Evolutionary conservation across 768 basidiomycete genomes (phyloP).

Genomic region (Russula vinacea): DNA sequence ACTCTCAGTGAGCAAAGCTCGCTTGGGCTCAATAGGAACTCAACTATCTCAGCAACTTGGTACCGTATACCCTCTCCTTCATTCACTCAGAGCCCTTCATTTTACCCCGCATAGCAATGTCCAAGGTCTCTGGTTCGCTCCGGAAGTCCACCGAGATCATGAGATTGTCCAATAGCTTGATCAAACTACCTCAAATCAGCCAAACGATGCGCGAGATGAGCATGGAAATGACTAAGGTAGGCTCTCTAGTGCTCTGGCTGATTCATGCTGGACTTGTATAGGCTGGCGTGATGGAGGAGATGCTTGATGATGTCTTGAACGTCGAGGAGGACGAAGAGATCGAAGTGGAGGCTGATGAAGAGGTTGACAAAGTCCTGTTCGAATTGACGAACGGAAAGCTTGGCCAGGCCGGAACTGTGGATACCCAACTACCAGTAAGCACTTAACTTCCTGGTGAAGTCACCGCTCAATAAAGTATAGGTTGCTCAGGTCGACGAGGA

Average conservation of each 20-base stretch:
- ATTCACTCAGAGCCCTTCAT: neutral
- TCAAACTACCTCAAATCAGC: constrained; percentile 90
- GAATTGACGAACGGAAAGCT: constrained; percentile 95
- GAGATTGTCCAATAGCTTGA: constrained; percentile 91
- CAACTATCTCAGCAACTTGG: constrained; percentile 92
- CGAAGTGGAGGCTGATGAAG: constrained; percentile 94
- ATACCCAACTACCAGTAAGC: constrained; percentile 73
- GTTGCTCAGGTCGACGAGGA: constrained; percentile 68
- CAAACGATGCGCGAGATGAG: constrained; percentile 96
- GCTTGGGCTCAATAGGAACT: constrained; percentile 82
- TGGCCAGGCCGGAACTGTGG: constrained; percentile 76
- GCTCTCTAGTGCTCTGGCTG: constrained; percentile 7
- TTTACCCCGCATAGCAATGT: constrained; percentile 60
- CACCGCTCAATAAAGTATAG: constrained; percentile 37
- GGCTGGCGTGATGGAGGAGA: constrained; percentile 98
- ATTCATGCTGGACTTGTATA: constrained; percentile 36
- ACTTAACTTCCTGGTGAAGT: constrained; percentile 5
- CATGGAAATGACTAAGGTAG: constrained; percentile 98
- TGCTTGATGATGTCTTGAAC: constrained; percentile 91
- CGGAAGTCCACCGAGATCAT: constrained; percentile 99
- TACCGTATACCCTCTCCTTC: constrained; percentile 42
- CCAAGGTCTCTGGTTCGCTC: constrained; percentile 95
- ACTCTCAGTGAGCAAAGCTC: constrained; percentile 87
- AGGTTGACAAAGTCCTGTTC: constrained; percentile 94
- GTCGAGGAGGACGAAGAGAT: constrained; percentile 93